Base-by-base conservation (phyloP, 1,284 basidiomycete species). In the Ganoderma meredithae region DNA sequence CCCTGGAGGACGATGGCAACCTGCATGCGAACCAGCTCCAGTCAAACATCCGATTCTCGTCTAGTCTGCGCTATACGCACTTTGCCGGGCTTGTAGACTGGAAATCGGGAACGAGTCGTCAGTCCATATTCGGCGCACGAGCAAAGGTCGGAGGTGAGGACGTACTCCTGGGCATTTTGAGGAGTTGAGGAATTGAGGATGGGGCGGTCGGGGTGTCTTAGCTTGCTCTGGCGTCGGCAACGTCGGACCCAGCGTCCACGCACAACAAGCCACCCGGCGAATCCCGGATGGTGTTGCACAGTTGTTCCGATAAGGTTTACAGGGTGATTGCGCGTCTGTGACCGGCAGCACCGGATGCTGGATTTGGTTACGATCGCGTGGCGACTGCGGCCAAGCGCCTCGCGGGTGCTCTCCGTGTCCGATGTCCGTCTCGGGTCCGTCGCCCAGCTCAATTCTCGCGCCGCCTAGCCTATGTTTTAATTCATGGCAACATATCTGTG, bases 81-180 rank as follows among this genome's bases (percentile, higher is more conserved):
- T 91, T 98, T 99, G 85, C 97, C 97, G 83, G 97, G 94, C 88
- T 98, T 98, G 92, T 95, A 96, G 82, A 96, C 95, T 96, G 74
- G 17, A 68, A 39, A 22, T 36, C n/a, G 8, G n/a, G 15, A 19
- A 43, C 62, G 64, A 39, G 67, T n/a, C 31, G 70, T 85, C 65
- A 85, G 78, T 67, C 70, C 66, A 7, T 31, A 13, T 33, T 10
- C 63, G n/a, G 13, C 22, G 22, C 41, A 31, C 63, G 44, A 25
- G 6, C 60, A 59, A 55, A 52, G 47, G 22, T n/a, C 27, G 19
- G 36, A 22, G 43, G 22, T 59, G 22, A 7, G 43, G 43, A 76
- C 79, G 68, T 73, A 90, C 89, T 87, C 86, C 86, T 90, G 79
- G 89, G 88, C 89, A 91, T 90, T 83, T 88, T 88, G 84, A 83